Evolutionary conservation across 2,329 filamentous ascomycete genomes (phyloP).

Genomic region (Herpomyces periplanetae): DNA sequence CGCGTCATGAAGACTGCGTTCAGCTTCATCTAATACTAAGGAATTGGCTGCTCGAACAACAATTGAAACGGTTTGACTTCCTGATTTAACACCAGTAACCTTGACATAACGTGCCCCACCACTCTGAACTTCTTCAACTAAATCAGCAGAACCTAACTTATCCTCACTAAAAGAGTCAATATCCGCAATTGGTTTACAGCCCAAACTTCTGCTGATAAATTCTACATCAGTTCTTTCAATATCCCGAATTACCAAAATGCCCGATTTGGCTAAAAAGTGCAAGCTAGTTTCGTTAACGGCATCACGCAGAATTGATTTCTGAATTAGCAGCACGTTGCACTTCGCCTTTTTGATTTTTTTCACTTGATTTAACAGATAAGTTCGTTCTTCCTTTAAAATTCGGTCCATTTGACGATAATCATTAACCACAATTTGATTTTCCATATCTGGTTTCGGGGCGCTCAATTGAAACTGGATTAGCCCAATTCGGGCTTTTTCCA

Average conservation of each 20-base stretch:
- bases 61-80: constrained; percentile 56
- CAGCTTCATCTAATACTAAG: constrained; percentile 79
- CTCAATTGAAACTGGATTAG: constrained; percentile 96
- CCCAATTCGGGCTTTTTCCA: constrained; percentile 89
- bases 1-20: constrained; percentile 80
- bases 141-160: constrained; percentile 68
- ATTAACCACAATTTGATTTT: constrained; percentile 95
- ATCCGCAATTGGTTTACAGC: constrained; percentile 93
- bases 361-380: constrained; percentile 89
- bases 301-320: constrained; percentile 89
- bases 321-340: constrained; percentile 89
- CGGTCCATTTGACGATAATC: constrained; percentile 99
- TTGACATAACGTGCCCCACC: constrained; percentile 74
- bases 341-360: constrained; percentile 99
- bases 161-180: constrained; percentile 96
- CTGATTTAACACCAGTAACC: constrained; percentile 42
- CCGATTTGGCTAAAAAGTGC: constrained; percentile 86
- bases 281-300: constrained; percentile 89
- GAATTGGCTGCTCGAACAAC: constrained; percentile 76
- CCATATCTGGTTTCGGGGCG: constrained; percentile 95
- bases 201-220: constrained; percentile 95
- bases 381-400: constrained; percentile 93
- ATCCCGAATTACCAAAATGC: constrained; percentile 81
- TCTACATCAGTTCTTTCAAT: constrained; percentile 96
- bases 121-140: constrained; percentile 63